Percentiles rank a stretch among this genome's conserved stretches.
Evolutionary conservation across 2,329 filamentous ascomycete species (phyloP).

Genomic region (Colletotrichum eleusines): DNA sequence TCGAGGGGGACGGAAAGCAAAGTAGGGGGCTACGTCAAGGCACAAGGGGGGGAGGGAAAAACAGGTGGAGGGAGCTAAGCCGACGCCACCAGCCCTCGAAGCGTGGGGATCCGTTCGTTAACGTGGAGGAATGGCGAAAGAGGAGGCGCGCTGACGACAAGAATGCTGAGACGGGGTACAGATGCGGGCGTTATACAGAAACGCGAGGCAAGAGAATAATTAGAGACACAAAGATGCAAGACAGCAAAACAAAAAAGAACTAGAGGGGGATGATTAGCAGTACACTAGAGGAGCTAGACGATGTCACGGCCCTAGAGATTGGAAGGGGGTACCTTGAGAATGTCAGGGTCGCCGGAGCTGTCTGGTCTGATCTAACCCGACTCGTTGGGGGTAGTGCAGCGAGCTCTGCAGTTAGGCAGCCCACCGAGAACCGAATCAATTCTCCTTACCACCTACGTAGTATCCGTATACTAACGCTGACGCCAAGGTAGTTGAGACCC

Average conservation of each 20-base stretch:
- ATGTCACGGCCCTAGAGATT: conserved; percentile 33
- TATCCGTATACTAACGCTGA: conserved; percentile 3
- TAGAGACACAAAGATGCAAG: conserved; percentile 25
- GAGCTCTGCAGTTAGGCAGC: not conserved
- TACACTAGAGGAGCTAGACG: conserved; percentile 11
- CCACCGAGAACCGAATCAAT: conserved; percentile 8
- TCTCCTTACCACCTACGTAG: conserved; percentile 10
- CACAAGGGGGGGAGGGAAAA: conserved; percentile 26
- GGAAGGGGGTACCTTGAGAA: conserved; percentile 40
- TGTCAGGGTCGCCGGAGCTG: conserved; percentile 36
- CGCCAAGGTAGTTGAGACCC: conserved; percentile 18
- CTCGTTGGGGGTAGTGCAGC: not conserved
- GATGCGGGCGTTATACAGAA: not conserved
- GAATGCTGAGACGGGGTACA: conserved; percentile 37
- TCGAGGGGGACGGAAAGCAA: conserved; percentile 11
- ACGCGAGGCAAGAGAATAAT: conserved; percentile 16
- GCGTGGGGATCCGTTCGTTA: conserved; percentile 35
- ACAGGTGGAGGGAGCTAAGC: conserved; percentile 37
- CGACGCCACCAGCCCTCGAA: conserved; percentile 32
- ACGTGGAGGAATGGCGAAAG: conserved; percentile 39
- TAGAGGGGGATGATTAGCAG: conserved; percentile 1
- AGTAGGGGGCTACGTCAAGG: conserved; percentile 39
- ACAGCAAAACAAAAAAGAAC: conserved; percentile 33
- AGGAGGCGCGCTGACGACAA: conserved; percentile 38
- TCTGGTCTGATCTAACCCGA: not conserved